phyloP scores from a whole-genome alignment of 768 basidiomycete genomes.

The Boletus sp. region DNA sequence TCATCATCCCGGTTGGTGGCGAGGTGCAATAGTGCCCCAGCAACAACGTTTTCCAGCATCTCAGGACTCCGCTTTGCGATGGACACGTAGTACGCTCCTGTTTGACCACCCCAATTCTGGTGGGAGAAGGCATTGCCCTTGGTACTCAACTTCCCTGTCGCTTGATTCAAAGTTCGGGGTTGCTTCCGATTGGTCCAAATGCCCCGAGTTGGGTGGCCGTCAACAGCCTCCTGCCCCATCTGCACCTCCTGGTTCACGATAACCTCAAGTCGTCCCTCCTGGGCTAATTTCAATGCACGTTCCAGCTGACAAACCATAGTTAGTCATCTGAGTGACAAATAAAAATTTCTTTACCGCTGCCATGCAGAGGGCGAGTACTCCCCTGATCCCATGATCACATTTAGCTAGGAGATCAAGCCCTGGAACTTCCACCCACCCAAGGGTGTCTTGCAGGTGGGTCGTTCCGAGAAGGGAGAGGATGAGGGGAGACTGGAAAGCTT shows the following conservation, averaged over 20 bases:
- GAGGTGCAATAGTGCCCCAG: not conserved
- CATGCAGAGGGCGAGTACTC: not conserved
- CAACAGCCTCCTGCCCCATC: not conserved
- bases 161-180: not conserved
- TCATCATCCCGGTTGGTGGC: not conserved
- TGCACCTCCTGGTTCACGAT: not conserved
- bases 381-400: not conserved
- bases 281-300: not conserved
- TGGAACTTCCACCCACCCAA: not conserved
- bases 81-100: not conserved
- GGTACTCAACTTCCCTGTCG: not conserved
- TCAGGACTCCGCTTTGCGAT: not conserved
- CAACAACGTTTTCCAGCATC: not conserved
- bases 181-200: not conserved
- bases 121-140: too few species aligned
- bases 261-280: not conserved
- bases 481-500: not conserved
- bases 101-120: too few species aligned
- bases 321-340: not conserved
- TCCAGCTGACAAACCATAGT: not conserved
- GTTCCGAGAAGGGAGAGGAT: not conserved
- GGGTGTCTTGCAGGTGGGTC: not conserved
- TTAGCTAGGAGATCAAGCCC: not conserved
- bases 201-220: not conserved
- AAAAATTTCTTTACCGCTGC: not conserved